Conservation (phyloP, 2,329 filamentous ascomycete species). For the Alternaria incomplexa region DNA sequence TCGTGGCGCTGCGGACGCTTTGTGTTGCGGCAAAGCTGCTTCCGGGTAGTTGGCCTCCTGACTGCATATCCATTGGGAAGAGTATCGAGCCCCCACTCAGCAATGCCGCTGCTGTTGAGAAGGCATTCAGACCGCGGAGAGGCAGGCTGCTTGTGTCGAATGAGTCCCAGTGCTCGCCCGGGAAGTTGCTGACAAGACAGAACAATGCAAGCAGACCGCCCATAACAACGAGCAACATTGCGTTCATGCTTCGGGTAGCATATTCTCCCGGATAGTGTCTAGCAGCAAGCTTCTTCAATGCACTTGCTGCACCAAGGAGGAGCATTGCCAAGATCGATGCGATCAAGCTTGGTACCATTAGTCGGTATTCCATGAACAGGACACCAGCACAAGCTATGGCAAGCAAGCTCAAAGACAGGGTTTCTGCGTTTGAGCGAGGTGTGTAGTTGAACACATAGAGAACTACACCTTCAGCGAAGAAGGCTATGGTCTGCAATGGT, state of each 20-base stretch:
- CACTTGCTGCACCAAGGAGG: constrained; percentile 25
- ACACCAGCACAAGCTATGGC: constrained; percentile 23
- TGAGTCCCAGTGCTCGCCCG: constrained; percentile 5
- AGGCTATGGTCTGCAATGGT: constrained; percentile 19
- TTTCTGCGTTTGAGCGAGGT: constrained; percentile 14
- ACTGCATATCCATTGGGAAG: constrained; percentile 12
- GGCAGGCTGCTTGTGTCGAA: constrained; percentile 12
- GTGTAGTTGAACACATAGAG: constrained; percentile 8
- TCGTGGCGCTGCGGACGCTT: constrained; percentile 7
- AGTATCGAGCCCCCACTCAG: constrained; percentile 24
- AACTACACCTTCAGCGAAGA: constrained; percentile 22
- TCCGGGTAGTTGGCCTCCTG: not conserved
- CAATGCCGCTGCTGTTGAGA: constrained; percentile 19
- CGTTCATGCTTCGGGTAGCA: not conserved
- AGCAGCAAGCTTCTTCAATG: constrained; percentile 11
- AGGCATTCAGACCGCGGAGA: constrained; percentile 18
- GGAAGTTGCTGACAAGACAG: constrained; percentile 8
- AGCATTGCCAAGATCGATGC: constrained; percentile 30
- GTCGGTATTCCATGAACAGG: constrained; percentile 35
- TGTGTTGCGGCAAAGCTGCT: not conserved
- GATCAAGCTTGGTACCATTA: constrained; percentile 27
- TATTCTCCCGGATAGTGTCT: constrained; percentile 10
- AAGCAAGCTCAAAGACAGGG: constrained; percentile 19
- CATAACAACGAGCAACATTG: not conserved
- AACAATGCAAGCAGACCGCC: constrained; percentile 9